Evolutionary conservation across 805 yeast genomes (phyloP).

Genomic region (Soucietia sequanensis): DNA sequence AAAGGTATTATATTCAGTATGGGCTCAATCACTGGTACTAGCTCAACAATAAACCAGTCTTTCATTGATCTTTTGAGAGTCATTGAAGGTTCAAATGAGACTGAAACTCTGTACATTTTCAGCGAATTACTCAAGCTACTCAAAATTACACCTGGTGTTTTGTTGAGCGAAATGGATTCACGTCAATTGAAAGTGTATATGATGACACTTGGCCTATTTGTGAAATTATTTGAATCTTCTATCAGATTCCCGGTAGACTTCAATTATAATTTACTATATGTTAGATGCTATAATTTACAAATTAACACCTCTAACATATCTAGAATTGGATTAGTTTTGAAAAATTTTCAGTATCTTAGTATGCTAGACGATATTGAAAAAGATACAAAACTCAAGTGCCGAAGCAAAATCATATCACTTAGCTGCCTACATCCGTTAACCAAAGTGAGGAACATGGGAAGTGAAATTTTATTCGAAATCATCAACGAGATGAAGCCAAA

Average conservation of each 20-base stretch:
- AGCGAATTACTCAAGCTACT: conserved; percentile 17
- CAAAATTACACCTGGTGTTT: conserved; percentile 10
- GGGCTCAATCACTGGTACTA: conserved; percentile 56
- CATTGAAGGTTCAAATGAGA: conserved; percentile 10
- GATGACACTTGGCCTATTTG: conserved; percentile 27
- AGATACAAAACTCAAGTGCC: conserved; percentile 11
- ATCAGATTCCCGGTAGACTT: conserved; percentile 26
- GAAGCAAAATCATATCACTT: conserved; percentile 21
- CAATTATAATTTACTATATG: conserved; percentile 35
- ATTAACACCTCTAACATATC: conserved; percentile 43
- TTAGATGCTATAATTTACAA: conserved; percentile 55
- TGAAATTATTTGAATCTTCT: conserved; percentile 41
- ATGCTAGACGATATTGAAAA: conserved; percentile 3
- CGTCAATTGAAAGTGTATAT: conserved; percentile 21
- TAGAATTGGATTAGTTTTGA: conserved; percentile 39
- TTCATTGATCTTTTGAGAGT: conserved; percentile 35
- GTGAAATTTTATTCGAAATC: conserved; percentile 43
- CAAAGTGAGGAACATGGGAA: conserved; percentile 33
- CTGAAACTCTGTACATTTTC: conserved; percentile 9
- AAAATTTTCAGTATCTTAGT: conserved; percentile 43
- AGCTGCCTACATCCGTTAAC: conserved; percentile 29
- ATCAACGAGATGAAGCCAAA: conserved; percentile 19
- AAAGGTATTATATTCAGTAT: conserved; percentile 52
- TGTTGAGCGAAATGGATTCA: conserved; percentile 8
- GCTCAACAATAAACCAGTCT: conserved; percentile 41